Conservation (phyloP, 192 early-diverging fungal genomes). For the Oehlia diaphana region DNA sequence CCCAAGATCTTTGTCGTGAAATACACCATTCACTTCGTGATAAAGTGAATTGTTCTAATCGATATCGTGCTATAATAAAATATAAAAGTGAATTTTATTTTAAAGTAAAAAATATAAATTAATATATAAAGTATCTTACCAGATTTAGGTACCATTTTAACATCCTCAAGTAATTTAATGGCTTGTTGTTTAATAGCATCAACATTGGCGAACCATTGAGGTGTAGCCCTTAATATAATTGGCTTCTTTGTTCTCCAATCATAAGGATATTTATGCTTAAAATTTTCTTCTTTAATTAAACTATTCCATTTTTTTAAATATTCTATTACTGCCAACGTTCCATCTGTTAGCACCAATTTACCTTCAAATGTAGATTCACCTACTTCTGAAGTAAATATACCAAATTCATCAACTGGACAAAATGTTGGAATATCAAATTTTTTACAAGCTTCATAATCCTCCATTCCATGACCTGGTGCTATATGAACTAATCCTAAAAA, state of each 20-base stretch:
- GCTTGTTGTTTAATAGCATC: conserved; percentile 62
- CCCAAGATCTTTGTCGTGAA: conserved; percentile 80
- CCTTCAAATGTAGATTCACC: conserved; percentile 58
- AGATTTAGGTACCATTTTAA: conserved; percentile 61
- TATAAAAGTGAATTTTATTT: background rate
- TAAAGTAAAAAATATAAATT: background rate
- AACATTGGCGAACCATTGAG: conserved; percentile 83
- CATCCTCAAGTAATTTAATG: conserved; percentile 50
- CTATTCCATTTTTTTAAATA: conserved; percentile 40
- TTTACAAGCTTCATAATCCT: conserved; percentile 72
- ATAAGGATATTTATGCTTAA: conserved; percentile 77
- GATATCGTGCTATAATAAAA: conserved; percentile 32
- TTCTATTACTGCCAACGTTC: conserved; percentile 57
- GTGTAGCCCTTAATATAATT: conserved; percentile 76
- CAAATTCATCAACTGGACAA: conserved; percentile 73
- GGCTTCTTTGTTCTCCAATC: conserved; percentile 85
- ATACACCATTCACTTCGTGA: conserved; percentile 83
- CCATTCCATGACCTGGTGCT: conserved; percentile 81
- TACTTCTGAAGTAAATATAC: conserved; percentile 66
- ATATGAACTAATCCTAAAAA: conserved; percentile 73
- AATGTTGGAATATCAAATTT: conserved; percentile 57
- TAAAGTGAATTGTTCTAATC: conserved; percentile 64
- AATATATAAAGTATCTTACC: conserved; percentile 33
- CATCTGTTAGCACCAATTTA: conserved; percentile 58
- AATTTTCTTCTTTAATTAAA: conserved; percentile 53